Evolutionary conservation across 2,329 filamentous ascomycete genomes (phyloP).

Genomic region (Sclerotiophoma versabilis): DNA sequence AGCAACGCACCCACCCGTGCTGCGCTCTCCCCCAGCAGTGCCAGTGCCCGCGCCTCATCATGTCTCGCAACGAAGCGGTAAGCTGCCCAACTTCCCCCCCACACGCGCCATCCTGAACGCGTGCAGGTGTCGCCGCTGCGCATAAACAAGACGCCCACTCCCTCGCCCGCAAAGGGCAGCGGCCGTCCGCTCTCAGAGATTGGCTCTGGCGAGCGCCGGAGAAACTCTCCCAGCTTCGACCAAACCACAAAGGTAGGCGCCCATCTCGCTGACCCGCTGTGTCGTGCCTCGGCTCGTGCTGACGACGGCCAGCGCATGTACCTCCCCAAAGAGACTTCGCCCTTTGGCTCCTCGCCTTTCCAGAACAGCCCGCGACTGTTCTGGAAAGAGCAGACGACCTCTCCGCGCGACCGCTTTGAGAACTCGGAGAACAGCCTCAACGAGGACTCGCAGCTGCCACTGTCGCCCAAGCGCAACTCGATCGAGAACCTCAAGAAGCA

Average conservation of each 20-base stretch:
- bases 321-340: conserved; percentile 76
- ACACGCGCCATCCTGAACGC: background rate
- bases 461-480: conserved; percentile 80
- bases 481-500: conserved; percentile 95
- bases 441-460: conserved; percentile 66
- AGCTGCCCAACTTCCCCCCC: conserved; percentile 19
- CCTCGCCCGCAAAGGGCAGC: conserved; percentile 69
- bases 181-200: conserved; percentile 82
- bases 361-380: conserved; percentile 82
- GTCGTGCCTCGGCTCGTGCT: conserved; percentile 19
- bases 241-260: conserved; percentile 71
- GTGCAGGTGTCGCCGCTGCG: conserved; percentile 76
- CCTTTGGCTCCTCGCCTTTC: conserved; percentile 82
- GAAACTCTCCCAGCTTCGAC: conserved; percentile 93
- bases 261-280: background rate
- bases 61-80: conserved; percentile 53
- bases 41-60: conserved; percentile 22
- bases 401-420: conserved; percentile 70
- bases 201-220: conserved; percentile 80
- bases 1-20: background rate
- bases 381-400: conserved; percentile 79
- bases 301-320: conserved; percentile 66
- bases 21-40: background rate
- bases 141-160: conserved; percentile 73
- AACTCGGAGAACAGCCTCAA: conserved; percentile 63